These are phyloP conservation scores for Hypoxylon lenormandii DNA, from an alignment of 495 filamentous ascomycete genomes.

Conservation along the genomic window DNA sequence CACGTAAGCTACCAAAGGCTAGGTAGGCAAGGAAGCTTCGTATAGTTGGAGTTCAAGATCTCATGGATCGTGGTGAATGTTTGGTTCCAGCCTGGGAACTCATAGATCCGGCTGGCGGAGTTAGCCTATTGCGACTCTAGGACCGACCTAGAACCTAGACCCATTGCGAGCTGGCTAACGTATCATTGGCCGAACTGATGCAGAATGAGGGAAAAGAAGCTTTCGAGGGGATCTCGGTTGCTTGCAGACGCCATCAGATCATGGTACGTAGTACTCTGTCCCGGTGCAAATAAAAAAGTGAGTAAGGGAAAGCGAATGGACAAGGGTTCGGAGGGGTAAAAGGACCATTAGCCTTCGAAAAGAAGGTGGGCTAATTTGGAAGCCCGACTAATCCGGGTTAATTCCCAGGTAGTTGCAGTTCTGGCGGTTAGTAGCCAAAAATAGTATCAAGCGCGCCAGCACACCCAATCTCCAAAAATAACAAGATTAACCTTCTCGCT, in stretches of 20 bases:
- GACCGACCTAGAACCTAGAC: slow-evolving; percentile 38
- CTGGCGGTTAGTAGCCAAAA: slow-evolving; percentile 38
- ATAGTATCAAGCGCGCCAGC: slow-evolving; percentile 46
- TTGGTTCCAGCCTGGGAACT: slow-evolving; percentile 19
- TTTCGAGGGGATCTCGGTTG: slow-evolving; percentile 36
- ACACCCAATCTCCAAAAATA: slow-evolving; percentile 27
- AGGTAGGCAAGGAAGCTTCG: background rate
- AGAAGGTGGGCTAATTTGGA: slow-evolving; percentile 44
- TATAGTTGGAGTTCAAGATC: slow-evolving; percentile 12
- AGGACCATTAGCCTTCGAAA: slow-evolving; percentile 28
- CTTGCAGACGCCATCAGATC: slow-evolving; percentile 39
- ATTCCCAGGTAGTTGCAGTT: slow-evolving; percentile 1
- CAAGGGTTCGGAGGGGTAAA: background rate
- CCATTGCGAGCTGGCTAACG: background rate
- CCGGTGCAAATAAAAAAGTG: background rate
- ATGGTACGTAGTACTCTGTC: slow-evolving; percentile 24
- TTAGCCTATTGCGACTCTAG: slow-evolving; percentile 17
- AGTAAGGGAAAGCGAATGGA: slow-evolving; percentile 3
- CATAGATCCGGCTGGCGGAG: slow-evolving; percentile 40
- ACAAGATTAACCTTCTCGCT: slow-evolving; percentile 33
- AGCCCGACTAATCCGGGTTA: slow-evolving; percentile 23
- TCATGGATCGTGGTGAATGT: slow-evolving; percentile 15
- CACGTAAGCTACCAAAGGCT: slow-evolving; percentile 7
- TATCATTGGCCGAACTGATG: slow-evolving; percentile 26
- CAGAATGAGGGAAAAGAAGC: slow-evolving; percentile 33